Base-by-base conservation (phyloP, 352 stramenopile genomes). In the Globisporangium cystogenes region DNA sequence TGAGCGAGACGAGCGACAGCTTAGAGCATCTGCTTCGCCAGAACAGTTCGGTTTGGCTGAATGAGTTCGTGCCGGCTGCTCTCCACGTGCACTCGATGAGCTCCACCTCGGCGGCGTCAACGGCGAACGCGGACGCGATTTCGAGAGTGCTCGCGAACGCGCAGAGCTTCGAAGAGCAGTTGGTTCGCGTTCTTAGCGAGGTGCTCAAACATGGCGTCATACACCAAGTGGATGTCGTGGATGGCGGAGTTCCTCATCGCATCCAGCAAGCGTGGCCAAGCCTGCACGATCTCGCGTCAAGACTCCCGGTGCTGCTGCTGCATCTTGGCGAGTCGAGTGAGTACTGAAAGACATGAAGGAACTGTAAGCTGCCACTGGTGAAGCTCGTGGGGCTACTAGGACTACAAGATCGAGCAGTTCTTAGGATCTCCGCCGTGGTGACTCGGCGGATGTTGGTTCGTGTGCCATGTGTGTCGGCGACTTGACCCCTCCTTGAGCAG, bases 21-120 rank as follows among this genome's bases (percentile, higher is more conserved):
- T 40, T 67, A 3, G 54, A 70, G 3, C 35, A 12, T 0, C 27
- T 66, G 3, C 26, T 74, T 12, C 18, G 7, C 4, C 29, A 42
- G 24, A 67, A 63, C 50, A 59, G 49, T 37, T 74, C 65, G 1
- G n/a, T 72, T 14, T 77, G 68, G 68, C 49, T 77, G 21, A 74
- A 74, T 41, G 43, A 57, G 16, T 67, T 74, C 26, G 36, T 59
- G 0, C 51, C 26, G 6, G 46, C 48, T 10, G 56, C 56, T 15
- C 47, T 65, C n/a, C 40, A 59, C 24, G 24, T 63, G 1, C 29
- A 36, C 27, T 62, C 55, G n/a, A 31, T 35, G 12, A 43, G 31
- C 27, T 49, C 44, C 14, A 23, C 18, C 4, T 35, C 29, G 7
- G 7, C 40, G 12, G 10, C 10, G 44, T 15, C 4, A 33, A 10